Conservation (phyloP, 164 flowering plant species). For the Vitis labrusca region DNA sequence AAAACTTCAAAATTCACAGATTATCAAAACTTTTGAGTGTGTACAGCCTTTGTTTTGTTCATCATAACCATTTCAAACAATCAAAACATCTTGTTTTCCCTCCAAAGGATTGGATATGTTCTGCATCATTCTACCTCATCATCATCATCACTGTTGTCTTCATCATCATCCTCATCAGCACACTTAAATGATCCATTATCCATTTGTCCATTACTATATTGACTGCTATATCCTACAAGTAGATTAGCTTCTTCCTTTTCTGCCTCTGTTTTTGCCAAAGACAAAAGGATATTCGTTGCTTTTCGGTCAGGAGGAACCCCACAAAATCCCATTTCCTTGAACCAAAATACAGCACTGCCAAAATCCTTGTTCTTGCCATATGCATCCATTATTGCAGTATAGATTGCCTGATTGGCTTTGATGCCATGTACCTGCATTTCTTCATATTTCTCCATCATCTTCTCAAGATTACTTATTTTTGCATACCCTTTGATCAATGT, state of each 20-base stretch:
- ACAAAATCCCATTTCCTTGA: constrained; percentile 68
- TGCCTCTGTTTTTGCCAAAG: constrained; percentile 69
- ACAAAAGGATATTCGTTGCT: constrained; percentile 83
- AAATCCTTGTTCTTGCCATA: constrained; percentile 79
- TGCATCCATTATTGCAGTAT: constrained; percentile 94
- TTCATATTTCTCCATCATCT: constrained; percentile 80
- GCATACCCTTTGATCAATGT: constrained; percentile 93
- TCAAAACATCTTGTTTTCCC: constrained; percentile 15
- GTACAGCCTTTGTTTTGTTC: constrained; percentile 8
- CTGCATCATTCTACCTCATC: constrained; percentile 17
- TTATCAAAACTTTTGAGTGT: constrained; percentile 4
- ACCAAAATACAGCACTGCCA: constrained; percentile 81
- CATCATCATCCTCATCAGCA: constrained; percentile 28
- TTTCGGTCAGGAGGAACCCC: constrained; percentile 82
- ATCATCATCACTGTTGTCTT: constrained; percentile 23
- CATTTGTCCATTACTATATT: constrained; percentile 2
- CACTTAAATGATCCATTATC: constrained; percentile 12
- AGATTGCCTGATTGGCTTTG: constrained; percentile 67
- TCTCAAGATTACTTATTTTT: constrained; percentile 60
- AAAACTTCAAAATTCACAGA: constrained; percentile 9
- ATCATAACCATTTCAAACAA: constrained; percentile 9
- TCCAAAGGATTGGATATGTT: background rate
- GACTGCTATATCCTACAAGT: constrained; percentile 43
- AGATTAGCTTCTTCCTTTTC: constrained; percentile 63
- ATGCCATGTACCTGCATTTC: constrained; percentile 64